These are phyloP conservation scores for Paradendryphiella salina DNA, from an alignment of 2,329 filamentous ascomycete species.

Conservation along the genomic window DNA sequence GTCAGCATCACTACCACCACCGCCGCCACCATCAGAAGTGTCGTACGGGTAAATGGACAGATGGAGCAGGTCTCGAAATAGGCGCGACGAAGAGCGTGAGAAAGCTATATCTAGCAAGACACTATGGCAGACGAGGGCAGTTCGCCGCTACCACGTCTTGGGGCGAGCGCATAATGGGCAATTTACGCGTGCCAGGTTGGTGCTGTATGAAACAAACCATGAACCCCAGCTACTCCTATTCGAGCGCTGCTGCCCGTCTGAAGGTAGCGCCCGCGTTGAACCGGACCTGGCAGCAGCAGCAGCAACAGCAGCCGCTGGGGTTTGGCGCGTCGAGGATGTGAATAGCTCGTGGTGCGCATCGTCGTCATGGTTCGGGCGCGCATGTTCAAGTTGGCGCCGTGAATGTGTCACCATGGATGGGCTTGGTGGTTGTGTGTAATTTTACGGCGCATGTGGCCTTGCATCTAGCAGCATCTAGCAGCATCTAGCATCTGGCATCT, in stretches of 20 bases:
- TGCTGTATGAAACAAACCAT: constrained; percentile 31
- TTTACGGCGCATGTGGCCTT: constrained; percentile 1
- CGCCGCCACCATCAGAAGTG: background rate
- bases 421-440: constrained; percentile 11
- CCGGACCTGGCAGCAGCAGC: too few relatives aligned
- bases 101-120: background rate
- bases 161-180: constrained; percentile 31
- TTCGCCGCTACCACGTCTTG: background rate
- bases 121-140: background rate
- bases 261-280: background rate
- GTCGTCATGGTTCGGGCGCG: too few relatives aligned
- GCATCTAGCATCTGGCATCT: background rate
- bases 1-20: too few relatives aligned
- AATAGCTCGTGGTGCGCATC: background rate
- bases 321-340: background rate
- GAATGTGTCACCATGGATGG: background rate
- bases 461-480: background rate
- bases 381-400: too few relatives aligned
- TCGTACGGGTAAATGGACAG: background rate
- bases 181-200: constrained; percentile 34
- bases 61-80: background rate
- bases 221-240: constrained; percentile 7
- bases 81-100: constrained; percentile 4
- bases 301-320: background rate
- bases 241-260: background rate